phyloP scores from a whole-genome alignment of 768 basidiomycete species.

The Candolleomyces eurysporus region DNA sequence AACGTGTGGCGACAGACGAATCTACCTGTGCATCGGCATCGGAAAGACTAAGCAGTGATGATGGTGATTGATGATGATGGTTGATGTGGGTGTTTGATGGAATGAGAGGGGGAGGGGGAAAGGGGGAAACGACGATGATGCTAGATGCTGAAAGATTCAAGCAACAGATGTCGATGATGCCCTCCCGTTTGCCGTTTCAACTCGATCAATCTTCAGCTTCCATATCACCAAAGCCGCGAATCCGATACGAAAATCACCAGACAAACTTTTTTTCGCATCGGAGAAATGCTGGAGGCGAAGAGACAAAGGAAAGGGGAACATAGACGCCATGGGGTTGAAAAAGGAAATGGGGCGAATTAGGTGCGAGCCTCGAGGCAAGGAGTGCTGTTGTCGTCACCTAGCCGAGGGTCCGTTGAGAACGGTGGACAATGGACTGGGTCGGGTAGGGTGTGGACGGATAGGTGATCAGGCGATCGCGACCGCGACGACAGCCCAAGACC shows the following conservation, averaged over 20 bases:
- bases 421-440: too few species aligned
- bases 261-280: not conserved
- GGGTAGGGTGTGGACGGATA: too few species aligned
- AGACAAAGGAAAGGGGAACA: not conserved
- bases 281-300: not conserved
- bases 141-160: not conserved
- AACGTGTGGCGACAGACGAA: too few species aligned
- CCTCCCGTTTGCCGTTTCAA: slow-evolving; percentile 1
- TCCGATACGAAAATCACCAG: not conserved
- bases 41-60: not conserved
- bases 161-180: not conserved
- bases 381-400: not conserved
- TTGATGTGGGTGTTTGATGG: not conserved
- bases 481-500: not conserved
- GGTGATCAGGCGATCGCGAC: not conserved
- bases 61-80: not conserved
- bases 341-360: not conserved
- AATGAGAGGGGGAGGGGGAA: too few species aligned
- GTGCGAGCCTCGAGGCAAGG: not conserved
- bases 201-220: not conserved
- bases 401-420: not conserved
- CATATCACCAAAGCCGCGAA: too few species aligned
- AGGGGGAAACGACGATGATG: not conserved
- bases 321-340: not conserved
- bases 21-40: too few species aligned